Evolutionary conservation across 352 stramenopile genomes (phyloP).

Genomic region (Pythium rhizo-oryzae): DNA sequence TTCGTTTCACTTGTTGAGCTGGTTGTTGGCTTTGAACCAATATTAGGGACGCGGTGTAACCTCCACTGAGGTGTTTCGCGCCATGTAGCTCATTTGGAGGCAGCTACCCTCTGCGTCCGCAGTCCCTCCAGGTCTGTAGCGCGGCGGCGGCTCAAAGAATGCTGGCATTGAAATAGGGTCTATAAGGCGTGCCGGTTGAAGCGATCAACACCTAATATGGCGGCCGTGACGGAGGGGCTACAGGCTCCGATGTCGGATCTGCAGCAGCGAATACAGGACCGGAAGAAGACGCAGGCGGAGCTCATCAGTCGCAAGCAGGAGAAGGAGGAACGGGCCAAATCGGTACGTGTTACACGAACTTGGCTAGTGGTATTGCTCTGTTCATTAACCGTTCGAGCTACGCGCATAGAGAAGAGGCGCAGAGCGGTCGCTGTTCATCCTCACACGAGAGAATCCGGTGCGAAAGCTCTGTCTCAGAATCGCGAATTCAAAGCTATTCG

Average conservation of each 20-base stretch:
- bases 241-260: conserved; percentile 26
- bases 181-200: not conserved
- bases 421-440: conserved; percentile 46
- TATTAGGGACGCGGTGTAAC: conserved; percentile 8
- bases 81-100: not conserved
- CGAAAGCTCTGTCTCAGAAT: conserved; percentile 55
- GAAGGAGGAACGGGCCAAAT: conserved; percentile 20
- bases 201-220: not conserved
- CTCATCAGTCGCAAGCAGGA: conserved; percentile 25
- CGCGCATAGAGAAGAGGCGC: conserved; percentile 43
- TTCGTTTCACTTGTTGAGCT: not conserved
- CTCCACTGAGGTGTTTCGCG: not conserved
- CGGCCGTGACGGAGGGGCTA: not conserved
- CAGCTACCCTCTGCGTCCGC: too few species aligned
- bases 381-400: conserved; percentile 4
- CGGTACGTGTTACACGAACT: not conserved
- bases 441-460: conserved; percentile 52
- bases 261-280: conserved; percentile 34
- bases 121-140: not conserved
- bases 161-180: not conserved
- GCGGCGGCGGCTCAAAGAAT: conserved; percentile 8
- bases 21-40: not conserved
- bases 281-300: conserved; percentile 33
- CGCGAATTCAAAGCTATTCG: conserved; percentile 68
- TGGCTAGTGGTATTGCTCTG: too few species aligned